Conservation (phyloP, 139 green algal genomes). For the Trebouxia sp. region DNA sequence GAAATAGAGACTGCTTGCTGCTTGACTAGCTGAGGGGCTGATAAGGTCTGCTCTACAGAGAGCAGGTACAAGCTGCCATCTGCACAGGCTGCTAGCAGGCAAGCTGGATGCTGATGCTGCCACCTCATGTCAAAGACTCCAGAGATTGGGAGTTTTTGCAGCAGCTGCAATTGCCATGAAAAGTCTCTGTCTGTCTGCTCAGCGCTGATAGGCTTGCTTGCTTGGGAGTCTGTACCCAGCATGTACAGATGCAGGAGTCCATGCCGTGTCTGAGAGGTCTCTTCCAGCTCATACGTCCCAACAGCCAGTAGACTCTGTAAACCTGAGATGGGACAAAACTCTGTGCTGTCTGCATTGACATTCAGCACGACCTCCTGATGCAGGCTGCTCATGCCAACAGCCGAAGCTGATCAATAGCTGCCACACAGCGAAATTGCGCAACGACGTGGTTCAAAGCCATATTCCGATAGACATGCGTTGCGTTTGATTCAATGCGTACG, state of each 20-base stretch:
- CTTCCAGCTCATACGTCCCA: slow-evolving; percentile 33
- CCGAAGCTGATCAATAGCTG: neutral
- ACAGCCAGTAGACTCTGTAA: neutral
- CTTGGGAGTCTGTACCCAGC: too few species aligned
- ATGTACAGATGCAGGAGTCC: neutral
- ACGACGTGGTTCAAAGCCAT: too few species aligned
- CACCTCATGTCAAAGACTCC: slow-evolving; percentile 35
- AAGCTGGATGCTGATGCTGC: neutral
- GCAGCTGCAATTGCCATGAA: neutral
- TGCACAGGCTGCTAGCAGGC: slow-evolving; percentile 16
- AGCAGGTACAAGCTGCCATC: slow-evolving; percentile 22
- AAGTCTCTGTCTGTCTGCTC: too few species aligned
- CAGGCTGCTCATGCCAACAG: neutral
- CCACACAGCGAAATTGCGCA: too few species aligned
- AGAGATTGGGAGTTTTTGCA: neutral
- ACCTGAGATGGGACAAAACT: neutral
- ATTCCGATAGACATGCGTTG: too few species aligned
- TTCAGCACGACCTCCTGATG: neutral
- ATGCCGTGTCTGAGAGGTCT: neutral
- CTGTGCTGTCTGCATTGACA: slow-evolving; percentile 28
- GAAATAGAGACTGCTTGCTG: neutral
- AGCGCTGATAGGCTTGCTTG: too few species aligned
- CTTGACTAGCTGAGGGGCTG: neutral
- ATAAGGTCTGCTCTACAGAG: neutral
- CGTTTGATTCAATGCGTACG: too few species aligned